Evolutionary conservation across 768 basidiomycete genomes (phyloP), one percentile per base, ranked within the genome.

Genomic region (Agaricus sinodeliciosus): DNA sequence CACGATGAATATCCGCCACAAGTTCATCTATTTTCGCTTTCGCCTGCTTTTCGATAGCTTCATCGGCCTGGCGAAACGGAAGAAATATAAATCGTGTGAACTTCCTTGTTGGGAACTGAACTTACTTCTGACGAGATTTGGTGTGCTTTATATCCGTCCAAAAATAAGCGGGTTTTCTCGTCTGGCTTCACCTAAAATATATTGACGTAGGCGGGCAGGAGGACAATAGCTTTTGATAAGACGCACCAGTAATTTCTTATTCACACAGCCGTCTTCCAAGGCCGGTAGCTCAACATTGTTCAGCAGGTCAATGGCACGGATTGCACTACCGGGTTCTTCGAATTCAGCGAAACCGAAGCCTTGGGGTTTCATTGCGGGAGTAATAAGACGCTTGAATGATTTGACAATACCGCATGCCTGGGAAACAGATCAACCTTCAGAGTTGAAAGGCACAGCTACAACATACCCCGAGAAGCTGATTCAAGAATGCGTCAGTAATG

Each of bases 291-390:
- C 78, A 18, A 79, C 69, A 26, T 70, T 69, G 55, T 78, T 77
- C 54, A 79, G 61, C 16, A 78, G 58, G 40, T 84, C 59, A 40
- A 78, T 53, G 3, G 78, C 90, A 56, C 94, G 78, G 56, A 94
- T 69, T 3, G 96, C 94, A 55, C 87, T 84, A 65, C 94, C 90
- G 12, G 95, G 91, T 50, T 94, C 94, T 65, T 94, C 90, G 64
- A 81, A 98, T 66, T 95, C 90, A 45, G 92, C 95, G 68, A 98
- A 99, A 9, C 94, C 96, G 64, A 98, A 98, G 2, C 92, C 93
- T 72, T 94, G 90, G 5, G 94, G 89, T 67, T 94, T 91, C 62
- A 94, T 91, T 15, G 89, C 85, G 22, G 93, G 90, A 1, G 93
- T 94, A 43, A 90, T 89, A 19, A 94, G 82, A 13, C 94, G 85